These are phyloP conservation scores for Fusarium pininemorale DNA, from an alignment of 2,329 filamentous ascomycete genomes.

Conservation along the genomic window DNA sequence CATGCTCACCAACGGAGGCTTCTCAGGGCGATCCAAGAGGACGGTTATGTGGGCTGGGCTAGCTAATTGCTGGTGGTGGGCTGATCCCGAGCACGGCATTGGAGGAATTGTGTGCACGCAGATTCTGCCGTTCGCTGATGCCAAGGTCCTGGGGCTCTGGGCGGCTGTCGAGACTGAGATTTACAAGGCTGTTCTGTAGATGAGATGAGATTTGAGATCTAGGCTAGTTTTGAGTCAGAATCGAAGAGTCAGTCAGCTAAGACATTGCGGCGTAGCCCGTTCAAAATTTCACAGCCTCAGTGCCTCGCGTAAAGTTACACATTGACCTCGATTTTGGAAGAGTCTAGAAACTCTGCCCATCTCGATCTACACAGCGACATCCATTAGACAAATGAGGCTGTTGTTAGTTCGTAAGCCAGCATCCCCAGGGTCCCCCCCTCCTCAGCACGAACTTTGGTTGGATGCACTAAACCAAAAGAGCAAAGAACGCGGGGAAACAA, in stretches of 20 bases:
- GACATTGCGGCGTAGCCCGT: neutral
- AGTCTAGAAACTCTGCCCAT: neutral
- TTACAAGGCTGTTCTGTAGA: conserved; percentile 43
- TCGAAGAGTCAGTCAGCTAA: neutral
- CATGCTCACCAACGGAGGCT: conserved; percentile 59
- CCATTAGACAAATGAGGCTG: neutral
- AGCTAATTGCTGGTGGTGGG: conserved; percentile 71
- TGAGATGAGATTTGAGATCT: neutral
- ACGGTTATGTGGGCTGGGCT: conserved; percentile 68
- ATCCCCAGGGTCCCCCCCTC: neutral
- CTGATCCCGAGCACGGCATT: conserved; percentile 66
- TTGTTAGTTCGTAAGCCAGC: neutral
- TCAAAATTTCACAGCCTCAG: neutral
- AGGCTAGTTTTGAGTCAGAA: neutral
- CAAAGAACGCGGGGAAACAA: conserved; percentile 21
- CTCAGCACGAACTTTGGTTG: neutral
- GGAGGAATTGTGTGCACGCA: conserved; percentile 62
- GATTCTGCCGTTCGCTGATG: conserved; percentile 60
- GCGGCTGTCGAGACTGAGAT: conserved; percentile 49
- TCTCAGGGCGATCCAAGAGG: conserved; percentile 60
- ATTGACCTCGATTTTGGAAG: neutral
- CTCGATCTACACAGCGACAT: neutral
- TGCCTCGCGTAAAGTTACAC: neutral
- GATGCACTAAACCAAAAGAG: conserved; percentile 5
- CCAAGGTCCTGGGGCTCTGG: conserved; percentile 54